A percentile compares a stretch with the other conserved stretches of the same genome.
These are phyloP conservation scores for Camelina laxa DNA, from an alignment of 345 rosid species.

Conservation along the genomic window DNA sequence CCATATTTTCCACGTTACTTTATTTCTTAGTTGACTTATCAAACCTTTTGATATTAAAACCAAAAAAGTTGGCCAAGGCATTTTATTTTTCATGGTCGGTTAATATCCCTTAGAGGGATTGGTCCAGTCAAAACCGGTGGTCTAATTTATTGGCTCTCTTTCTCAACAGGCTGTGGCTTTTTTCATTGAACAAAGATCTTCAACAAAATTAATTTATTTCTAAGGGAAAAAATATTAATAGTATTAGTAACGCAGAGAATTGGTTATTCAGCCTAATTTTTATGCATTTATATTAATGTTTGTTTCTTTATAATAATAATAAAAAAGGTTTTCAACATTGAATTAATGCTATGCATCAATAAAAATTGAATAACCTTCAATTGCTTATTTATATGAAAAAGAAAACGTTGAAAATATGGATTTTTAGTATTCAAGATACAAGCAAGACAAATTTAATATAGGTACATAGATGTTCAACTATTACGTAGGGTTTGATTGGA, in stretches of 20 bases:
- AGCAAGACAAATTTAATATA: too few relatives aligned
- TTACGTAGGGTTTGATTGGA: too few relatives aligned
- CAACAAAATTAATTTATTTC: not conserved
- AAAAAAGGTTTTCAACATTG: too few relatives aligned
- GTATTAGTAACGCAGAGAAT: not conserved
- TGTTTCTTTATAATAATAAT: too few relatives aligned
- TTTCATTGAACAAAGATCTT: not conserved
- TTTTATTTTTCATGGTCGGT: conserved; percentile 15
- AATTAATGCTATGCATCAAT: too few relatives aligned
- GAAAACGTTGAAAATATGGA: too few relatives aligned
- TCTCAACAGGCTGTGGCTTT: too few relatives aligned
- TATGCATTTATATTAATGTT: not conserved
- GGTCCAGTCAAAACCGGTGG: conserved; percentile 4
- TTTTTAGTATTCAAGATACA: too few relatives aligned
- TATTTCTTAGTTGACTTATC: conserved; percentile 31
- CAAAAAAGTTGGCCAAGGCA: not conserved
- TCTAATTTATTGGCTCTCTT: conserved; percentile 2
- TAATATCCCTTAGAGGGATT: not conserved
- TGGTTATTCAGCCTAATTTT: not conserved
- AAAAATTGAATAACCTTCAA: not conserved
- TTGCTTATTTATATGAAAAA: not conserved
- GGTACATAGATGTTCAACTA: too few relatives aligned
- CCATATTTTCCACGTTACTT: conserved; percentile 33
- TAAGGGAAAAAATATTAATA: not conserved
- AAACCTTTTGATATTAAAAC: conserved; percentile 1